Evolutionary conservation across 2,329 filamentous ascomycete species (phyloP), one percentile per base, ranked within the genome.

Genomic region (Aspergillus sp.): DNA sequence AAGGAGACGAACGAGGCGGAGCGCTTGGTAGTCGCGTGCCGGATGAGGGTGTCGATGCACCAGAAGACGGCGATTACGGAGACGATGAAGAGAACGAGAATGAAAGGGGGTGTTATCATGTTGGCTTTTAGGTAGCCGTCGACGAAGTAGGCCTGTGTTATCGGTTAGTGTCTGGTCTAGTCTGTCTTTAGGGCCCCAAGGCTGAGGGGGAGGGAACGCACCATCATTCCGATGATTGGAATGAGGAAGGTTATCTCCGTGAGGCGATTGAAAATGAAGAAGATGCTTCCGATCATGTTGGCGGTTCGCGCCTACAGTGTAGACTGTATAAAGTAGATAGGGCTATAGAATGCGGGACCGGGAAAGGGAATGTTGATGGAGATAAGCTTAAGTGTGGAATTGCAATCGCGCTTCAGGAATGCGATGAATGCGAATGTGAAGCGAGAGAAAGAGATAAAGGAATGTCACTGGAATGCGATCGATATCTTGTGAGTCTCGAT

Each of bases 81-180:
- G 64, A 85, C 82, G 61, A 88, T 87, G 79, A 88, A 88, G 51
- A 87, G 80, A 43, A 86, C 80, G 44, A 88, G 79, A 68, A 87
- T 82, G 68, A 81, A 85, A 58, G 75, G 71, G 18, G 85, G 85
- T 5, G 85, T 87, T 59, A 87, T 80, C 57, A 78, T 71, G 72
- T 85, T 85, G 65, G 75, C 77, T 59, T 79, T 74, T 61, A 83
- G 77, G 75, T 81, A 87, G 67, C 78, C 79, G 66, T 86, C 69
- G 67, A 88, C 83, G 71, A 88, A 87, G 73, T 81, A 87, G 62
- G 83, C 71, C 78, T 80, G 57, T 11, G 4, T 18, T 38, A 1
- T 7, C 26, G 17, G 39, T 52, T 48, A 47, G 20, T 55, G 57
- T 61, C 26, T 58, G 51, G 9, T 61, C 26, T 58, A 49, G 9